Evolutionary conservation across 257 asterid species (phyloP).

Genomic region (Leonotis leonurus): DNA sequence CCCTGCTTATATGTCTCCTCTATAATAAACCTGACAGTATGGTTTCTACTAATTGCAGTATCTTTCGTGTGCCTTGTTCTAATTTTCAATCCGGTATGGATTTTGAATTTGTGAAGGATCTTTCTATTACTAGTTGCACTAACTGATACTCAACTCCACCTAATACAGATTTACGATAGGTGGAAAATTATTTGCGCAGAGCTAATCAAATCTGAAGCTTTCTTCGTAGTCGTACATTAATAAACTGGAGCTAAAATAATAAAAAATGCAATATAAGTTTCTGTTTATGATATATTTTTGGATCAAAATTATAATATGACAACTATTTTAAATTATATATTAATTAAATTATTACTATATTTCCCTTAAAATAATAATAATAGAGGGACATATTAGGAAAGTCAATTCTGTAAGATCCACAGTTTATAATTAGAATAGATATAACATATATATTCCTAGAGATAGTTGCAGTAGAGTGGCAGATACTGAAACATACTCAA

Average conservation of each 20-base stretch:
- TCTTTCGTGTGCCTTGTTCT: background rate
- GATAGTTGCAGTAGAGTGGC: background rate
- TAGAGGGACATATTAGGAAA: too few species aligned
- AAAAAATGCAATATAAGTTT: background rate
- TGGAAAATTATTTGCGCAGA: background rate
- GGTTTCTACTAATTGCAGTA: background rate
- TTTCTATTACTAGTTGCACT: background rate
- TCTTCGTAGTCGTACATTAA: background rate
- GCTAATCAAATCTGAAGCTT: background rate
- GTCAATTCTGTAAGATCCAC: too few species aligned
- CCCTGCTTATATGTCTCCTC: slow-evolving; percentile 8
- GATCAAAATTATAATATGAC: too few species aligned
- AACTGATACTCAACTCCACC: background rate
- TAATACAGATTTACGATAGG: background rate
- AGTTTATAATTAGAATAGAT: too few species aligned
- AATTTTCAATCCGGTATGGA: background rate
- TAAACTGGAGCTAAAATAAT: background rate
- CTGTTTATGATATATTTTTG: background rate
- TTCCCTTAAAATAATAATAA: too few species aligned
- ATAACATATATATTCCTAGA: background rate
- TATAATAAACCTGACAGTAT: background rate
- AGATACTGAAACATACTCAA: background rate
- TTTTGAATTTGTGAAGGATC: background rate
- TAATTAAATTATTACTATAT: too few species aligned
- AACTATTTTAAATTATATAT: too few species aligned